phyloP scores from a whole-genome alignment of 345 rosid genomes.

The Ailanthus altissimus region DNA sequence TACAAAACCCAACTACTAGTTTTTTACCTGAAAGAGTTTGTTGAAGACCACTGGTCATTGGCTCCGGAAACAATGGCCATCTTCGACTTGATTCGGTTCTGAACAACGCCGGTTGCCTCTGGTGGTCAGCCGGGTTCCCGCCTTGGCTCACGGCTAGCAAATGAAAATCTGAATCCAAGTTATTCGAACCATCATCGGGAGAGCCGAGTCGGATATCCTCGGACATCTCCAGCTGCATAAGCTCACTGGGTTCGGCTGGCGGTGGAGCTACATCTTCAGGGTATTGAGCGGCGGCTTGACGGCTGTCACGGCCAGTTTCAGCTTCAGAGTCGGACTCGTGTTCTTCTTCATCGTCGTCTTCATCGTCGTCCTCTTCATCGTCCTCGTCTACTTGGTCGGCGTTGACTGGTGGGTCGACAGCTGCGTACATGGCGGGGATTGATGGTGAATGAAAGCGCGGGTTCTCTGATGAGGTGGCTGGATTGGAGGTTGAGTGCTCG shows the following conservation, averaged over 20 bases:
- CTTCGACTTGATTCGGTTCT: conserved; percentile 49
- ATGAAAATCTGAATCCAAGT: conserved; percentile 60
- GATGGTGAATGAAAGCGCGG: conserved; percentile 42
- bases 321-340: conserved; percentile 43
- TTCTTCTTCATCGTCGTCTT: conserved; percentile 36
- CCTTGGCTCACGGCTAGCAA: conserved; percentile 34
- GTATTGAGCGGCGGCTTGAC: conserved; percentile 20
- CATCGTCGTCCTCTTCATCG: conserved; percentile 43
- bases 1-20: not conserved
- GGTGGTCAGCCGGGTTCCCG: conserved; percentile 29
- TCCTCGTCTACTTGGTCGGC: conserved; percentile 36
- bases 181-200: conserved; percentile 73
- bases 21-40: conserved; percentile 44
- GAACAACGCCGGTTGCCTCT: conserved; percentile 39
- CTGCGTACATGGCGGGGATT: conserved; percentile 32
- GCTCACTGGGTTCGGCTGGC: conserved; percentile 57
- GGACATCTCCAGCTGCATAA: conserved; percentile 77
- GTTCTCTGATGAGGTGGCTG: conserved; percentile 54
- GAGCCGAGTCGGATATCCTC: conserved; percentile 81
- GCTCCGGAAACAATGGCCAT: conserved; percentile 51
- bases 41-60: conserved; percentile 27
- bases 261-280: conserved; percentile 21
- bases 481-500: conserved; percentile 77
- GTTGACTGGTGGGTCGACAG: conserved; percentile 29
- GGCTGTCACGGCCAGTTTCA: conserved; percentile 39